Conservation (phyloP, 495 filamentous ascomycete genomes). For the Talaromyces borbonicus region DNA sequence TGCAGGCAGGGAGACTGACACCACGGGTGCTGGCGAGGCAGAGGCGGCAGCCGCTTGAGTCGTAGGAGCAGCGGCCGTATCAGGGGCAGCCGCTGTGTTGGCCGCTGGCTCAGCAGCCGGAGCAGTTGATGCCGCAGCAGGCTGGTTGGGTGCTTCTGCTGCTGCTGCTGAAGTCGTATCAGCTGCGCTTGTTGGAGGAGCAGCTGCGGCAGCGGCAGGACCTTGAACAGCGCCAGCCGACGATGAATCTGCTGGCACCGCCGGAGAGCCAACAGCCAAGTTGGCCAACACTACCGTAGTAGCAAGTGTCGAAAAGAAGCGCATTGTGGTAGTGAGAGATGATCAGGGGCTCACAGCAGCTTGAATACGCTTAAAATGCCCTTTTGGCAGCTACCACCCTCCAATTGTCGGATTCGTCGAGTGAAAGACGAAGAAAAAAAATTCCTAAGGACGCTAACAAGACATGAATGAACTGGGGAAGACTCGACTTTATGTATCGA, state of each 20-base stretch:
- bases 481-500: background rate
- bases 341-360: background rate
- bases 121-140: constrained; percentile 1
- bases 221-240: constrained; percentile 2
- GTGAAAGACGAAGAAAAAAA: constrained; percentile 3
- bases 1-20: background rate
- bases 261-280: constrained; percentile 1
- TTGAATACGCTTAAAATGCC: background rate
- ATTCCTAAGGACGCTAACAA: too few relatives aligned
- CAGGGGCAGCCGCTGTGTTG: background rate
- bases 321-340: constrained; percentile 1
- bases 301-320: constrained; percentile 3
- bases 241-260: background rate
- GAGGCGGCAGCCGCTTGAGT: background rate
- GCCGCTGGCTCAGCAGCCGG: background rate
- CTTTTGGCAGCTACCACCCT: constrained; percentile 1
- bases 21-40: background rate
- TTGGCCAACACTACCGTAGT: background rate
- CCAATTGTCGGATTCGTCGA: constrained; percentile 5
- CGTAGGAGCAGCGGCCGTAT: background rate
- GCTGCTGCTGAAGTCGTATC: background rate
- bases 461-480: constrained; percentile 1
- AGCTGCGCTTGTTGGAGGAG: background rate
- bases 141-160: background rate
- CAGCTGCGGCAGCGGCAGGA: background rate